Evolutionary conservation across 2,329 filamentous ascomycete genomes (phyloP), one percentile per base, ranked within the genome.

Genomic region (Botrytis squamosa): DNA sequence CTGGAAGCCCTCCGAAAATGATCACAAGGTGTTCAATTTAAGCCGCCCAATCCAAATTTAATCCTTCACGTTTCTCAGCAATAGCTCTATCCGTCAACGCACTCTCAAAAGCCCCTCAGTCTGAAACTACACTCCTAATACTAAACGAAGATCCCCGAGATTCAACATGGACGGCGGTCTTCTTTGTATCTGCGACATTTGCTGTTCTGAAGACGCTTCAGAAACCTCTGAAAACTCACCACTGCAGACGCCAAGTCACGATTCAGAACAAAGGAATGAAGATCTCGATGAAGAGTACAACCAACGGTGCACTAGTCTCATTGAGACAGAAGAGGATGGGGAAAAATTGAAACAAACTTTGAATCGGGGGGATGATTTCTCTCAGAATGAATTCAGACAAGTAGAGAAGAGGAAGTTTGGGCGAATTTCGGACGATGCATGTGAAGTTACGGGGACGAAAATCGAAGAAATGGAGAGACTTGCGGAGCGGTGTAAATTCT

Each of bases 1-100:
- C 6, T 29, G 3, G 14, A 55, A 55, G n/a, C 8, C 0, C n/a
- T 16, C 12, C 2, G 25, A 16, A 29, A 18, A 29, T 55, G 0
- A 29, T 1, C n/a, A 55, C 52, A 55, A 6, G 0, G 18, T 0
- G 5, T 29, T n/a, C 12, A 1, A 16, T 5, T 5, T 6, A 55
- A 55, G 0, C 1, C 0, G 0, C 18, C 6, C n/a, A 29, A 29
- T 8, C 5, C 14, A 29, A 18, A 29, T 18, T 8, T 3, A 18
- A 3, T 55, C 12, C 3, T 18, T 14, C n/a, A 8, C 4, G 12
- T 16, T 29, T 55, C n/a, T 29, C 6, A 16, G 14, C 49, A 52
- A 6, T 14, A 0, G 25, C 22, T 6, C 49, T 8, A 10, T 6
- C 10, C 20, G 9, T 49, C 44, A 9, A 22, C 20, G 20, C 4